Conservation (phyloP, 768 basidiomycete species). For the Rhodotorula babjevae region DNA sequence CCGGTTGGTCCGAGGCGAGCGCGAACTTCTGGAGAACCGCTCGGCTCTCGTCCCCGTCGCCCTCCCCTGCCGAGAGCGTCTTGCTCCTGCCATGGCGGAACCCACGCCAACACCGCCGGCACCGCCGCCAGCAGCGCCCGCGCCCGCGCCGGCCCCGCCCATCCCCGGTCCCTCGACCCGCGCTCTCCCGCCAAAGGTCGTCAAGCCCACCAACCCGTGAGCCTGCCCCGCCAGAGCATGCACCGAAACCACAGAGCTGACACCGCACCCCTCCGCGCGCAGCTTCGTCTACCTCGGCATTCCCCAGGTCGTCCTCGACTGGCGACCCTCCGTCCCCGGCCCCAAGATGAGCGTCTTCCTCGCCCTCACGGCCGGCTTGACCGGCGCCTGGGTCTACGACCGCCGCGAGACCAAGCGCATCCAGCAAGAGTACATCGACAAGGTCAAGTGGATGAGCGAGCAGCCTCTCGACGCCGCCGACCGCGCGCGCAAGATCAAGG, state of each 20-base stretch:
- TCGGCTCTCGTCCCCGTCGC: background rate
- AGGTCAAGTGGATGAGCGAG: constrained; percentile 71
- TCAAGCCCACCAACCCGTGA: constrained; percentile 29
- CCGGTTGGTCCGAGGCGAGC: background rate
- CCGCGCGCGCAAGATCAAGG: constrained; percentile 69
- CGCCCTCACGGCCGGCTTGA: constrained; percentile 62
- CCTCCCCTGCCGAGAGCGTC: background rate
- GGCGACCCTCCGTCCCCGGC: constrained; percentile 78
- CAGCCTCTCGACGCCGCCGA: constrained; percentile 62
- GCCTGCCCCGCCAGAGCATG: background rate
- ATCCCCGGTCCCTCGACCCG: constrained; percentile 10
- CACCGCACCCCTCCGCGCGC: background rate
- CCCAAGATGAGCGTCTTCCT: constrained; percentile 94
- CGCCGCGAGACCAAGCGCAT: constrained; percentile 72
- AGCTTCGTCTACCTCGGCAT: constrained; percentile 53
- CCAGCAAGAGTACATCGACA: constrained; percentile 69
- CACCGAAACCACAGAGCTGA: too few species aligned
- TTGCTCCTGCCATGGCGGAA: constrained; percentile 18
- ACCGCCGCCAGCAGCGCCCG: background rate
- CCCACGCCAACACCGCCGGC: background rate
- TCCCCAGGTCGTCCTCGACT: constrained; percentile 71
- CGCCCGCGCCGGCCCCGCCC: background rate
- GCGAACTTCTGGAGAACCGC: background rate
- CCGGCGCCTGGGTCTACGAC: constrained; percentile 80
- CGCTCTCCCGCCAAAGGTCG: constrained; percentile 5